Evolutionary conservation across 306 rosid genomes (phyloP).

Genomic region (Lathyrus oleraceus): DNA sequence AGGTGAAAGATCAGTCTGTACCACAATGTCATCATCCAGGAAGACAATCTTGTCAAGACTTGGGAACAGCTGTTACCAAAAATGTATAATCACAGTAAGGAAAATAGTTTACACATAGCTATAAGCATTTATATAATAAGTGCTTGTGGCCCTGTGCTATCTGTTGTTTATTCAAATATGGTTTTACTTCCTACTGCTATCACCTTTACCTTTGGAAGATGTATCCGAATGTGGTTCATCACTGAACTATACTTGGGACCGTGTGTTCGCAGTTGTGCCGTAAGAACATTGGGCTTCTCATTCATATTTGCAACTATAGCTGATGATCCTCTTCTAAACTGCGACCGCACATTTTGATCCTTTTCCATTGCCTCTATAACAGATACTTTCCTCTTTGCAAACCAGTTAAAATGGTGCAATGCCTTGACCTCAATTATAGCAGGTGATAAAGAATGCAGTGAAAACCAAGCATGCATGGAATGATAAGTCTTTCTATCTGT

Average conservation of each 20-base stretch:
- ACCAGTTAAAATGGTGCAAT: constrained; percentile 94
- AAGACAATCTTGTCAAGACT: constrained; percentile 84
- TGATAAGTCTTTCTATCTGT: constrained; percentile 84
- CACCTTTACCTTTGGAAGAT: constrained; percentile 84
- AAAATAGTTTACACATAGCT: too few species aligned
- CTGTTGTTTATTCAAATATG: too few species aligned
- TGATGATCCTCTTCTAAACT: constrained; percentile 85
- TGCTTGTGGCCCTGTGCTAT: neutral
- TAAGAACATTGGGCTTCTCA: constrained; percentile 75
- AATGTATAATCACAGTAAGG: constrained; percentile 11
- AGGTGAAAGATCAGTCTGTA: constrained; percentile 95
- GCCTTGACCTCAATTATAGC: constrained; percentile 94
- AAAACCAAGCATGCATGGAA: constrained; percentile 99
- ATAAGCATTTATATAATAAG: too few species aligned
- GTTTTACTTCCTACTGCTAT: neutral
- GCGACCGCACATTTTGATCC: constrained; percentile 71
- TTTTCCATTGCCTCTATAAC: constrained; percentile 94
- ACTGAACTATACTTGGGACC: constrained; percentile 93
- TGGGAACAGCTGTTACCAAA: constrained; percentile 74
- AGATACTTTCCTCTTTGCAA: constrained; percentile 85
- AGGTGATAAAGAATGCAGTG: constrained; percentile 76
- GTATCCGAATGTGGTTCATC: constrained; percentile 92
- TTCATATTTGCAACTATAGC: constrained; percentile 74
- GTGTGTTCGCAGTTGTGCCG: constrained; percentile 84
- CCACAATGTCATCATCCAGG: constrained; percentile 86